These are phyloP conservation scores for Jaltomata sinuosa DNA, from an alignment of 257 asterid genomes.

Conservation along the genomic window DNA sequence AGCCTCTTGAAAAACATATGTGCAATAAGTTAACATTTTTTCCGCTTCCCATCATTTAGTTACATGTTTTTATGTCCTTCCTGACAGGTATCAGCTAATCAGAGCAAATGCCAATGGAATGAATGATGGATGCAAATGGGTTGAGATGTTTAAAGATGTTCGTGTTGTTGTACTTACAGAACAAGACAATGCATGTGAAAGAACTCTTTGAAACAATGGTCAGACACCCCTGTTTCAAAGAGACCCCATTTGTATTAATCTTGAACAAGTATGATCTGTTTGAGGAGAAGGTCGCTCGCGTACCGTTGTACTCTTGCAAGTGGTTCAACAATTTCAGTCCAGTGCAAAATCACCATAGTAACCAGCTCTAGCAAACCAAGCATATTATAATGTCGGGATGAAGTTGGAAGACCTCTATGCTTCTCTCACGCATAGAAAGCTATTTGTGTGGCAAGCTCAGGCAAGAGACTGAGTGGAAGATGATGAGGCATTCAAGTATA, in stretches of 20 bases:
- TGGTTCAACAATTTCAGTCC: not conserved
- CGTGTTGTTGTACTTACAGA: conserved; percentile 2
- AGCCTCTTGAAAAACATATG: not conserved
- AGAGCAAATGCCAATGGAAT: not conserved
- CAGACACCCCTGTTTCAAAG: conserved; percentile 12
- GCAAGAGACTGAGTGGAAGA: not conserved
- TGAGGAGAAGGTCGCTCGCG: conserved; percentile 1
- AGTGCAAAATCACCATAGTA: not conserved
- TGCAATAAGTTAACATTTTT: not conserved
- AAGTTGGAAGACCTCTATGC: conserved; percentile 1
- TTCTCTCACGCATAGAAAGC: not conserved
- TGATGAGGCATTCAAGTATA: not conserved
- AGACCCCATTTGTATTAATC: not conserved
- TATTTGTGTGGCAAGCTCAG: not conserved
- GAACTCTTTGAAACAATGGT: conserved; percentile 8
- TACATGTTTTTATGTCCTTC: not conserved
- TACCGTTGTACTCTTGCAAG: not conserved
- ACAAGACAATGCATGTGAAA: conserved; percentile 18
- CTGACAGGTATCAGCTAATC: conserved; percentile 22
- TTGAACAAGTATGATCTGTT: not conserved
- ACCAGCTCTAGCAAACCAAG: conserved; percentile 8
- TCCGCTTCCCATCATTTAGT: not conserved
- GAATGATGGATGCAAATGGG: conserved; percentile 6
- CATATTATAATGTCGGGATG: not conserved
- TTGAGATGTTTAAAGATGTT: conserved; percentile 8